These are phyloP conservation scores for Reutealis trisperma DNA, from an alignment of 345 rosid genomes.

Conservation along the genomic window DNA sequence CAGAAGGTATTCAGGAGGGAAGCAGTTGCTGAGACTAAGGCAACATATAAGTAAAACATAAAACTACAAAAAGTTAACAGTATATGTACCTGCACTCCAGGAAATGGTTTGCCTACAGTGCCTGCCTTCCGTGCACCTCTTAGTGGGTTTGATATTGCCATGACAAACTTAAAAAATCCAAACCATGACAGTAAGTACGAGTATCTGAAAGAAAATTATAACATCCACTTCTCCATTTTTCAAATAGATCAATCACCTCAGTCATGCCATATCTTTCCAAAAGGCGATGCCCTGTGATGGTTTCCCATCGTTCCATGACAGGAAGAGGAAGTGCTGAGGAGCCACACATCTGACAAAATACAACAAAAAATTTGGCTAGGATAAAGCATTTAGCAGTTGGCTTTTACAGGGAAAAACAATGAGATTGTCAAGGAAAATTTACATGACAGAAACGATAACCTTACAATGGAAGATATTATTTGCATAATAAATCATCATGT, in stretches of 20 bases:
- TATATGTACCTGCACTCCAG: constrained; percentile 81
- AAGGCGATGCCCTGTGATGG: constrained; percentile 90
- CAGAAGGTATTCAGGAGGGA: constrained; percentile 14
- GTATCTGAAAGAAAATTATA: neutral
- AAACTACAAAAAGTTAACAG: neutral
- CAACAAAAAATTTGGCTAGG: neutral
- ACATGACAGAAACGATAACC: neutral
- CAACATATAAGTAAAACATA: neutral
- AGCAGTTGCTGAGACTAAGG: constrained; percentile 1
- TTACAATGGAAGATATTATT: neutral
- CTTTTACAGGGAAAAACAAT: constrained; percentile 2
- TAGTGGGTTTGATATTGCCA: constrained; percentile 93
- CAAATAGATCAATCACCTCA: constrained; percentile 52
- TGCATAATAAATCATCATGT: neutral
- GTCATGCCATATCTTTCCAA: constrained; percentile 99
- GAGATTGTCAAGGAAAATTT: neutral
- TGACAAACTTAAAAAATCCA: constrained; percentile 62
- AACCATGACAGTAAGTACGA: neutral
- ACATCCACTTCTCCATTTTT: neutral
- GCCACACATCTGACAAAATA: constrained; percentile 74
- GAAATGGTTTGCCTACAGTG: constrained; percentile 95
- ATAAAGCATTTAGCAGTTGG: neutral
- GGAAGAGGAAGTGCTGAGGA: constrained; percentile 96
- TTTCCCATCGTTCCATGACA: constrained; percentile 93
- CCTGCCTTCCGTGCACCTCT: constrained; percentile 79